Evolutionary conservation across 306 rosid species (phyloP), one percentile per base, ranked within the genome.

Genomic region (Psophocarpus tetragonolobus): DNA sequence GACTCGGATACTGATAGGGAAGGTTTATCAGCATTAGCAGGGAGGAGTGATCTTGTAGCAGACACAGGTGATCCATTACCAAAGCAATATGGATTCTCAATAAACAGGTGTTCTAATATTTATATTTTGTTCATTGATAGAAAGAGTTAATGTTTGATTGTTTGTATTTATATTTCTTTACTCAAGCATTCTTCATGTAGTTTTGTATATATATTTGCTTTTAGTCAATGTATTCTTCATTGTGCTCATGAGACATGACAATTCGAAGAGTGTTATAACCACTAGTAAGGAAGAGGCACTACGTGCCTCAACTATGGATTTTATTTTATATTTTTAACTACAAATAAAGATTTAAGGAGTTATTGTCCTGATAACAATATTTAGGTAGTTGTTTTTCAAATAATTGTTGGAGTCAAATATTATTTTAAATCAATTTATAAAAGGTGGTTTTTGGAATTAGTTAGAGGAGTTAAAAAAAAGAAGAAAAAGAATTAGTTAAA

Each of bases 21-120:
- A 71, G 80, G 84, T 41, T 76, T 76, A 54, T 75, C 85, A 18
- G 69, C 74, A 33, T 61, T 80, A 53, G 81, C 84, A 79, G 83
- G 76, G 81, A 84, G 82, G 82, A 81, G 68, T 81, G 91, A 87
- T 67, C 85, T 82, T 74, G 83, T 75, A 75, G 70, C 83, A 69
- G 85, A 84, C 63, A 38, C 76, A 15, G 87, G 79, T 36, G 83
- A 81, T 86, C 63, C 71, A 35, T 81, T 87, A 79, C 80, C 81
- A 8, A 81, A 79, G 57, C 83, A 75, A 54, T 80, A 79, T 50
- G 83, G 48, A 24, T 82, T 80, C 83, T 72, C 91, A 9, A 29
- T 80, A 17, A 78, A 73, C 89, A 88, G 97, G 98, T 91, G 48
- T 68, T 64, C 26, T 67, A 1, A 32, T 65, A 21, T 71, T 68